Percentiles rank a stretch among this genome's conserved stretches.
Conservation (phyloP, 2,329 filamentous ascomycete species). For the Aurifilum marmelostoma region DNA sequence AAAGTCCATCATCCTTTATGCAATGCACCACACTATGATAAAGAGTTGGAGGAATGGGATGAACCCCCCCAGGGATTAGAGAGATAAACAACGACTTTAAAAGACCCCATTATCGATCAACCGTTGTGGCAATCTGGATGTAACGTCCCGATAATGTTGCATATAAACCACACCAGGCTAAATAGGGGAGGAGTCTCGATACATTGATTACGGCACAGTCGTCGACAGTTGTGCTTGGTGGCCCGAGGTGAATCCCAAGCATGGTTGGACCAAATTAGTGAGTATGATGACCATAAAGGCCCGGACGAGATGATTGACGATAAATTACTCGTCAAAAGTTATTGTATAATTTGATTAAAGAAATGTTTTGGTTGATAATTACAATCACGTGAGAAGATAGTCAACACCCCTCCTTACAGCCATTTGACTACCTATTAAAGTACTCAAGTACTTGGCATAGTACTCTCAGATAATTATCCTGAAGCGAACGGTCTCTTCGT, state of each 20-base stretch:
- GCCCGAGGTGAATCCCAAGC: neutral
- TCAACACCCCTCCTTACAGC: too few relatives aligned
- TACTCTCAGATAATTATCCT: too few relatives aligned
- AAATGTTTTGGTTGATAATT: too few relatives aligned
- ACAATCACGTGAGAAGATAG: too few relatives aligned
- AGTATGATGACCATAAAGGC: neutral
- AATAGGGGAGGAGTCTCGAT: neutral
- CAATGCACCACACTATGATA: neutral
- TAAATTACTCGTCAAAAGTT: too few relatives aligned
- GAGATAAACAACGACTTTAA: neutral
- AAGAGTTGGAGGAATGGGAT: neutral
- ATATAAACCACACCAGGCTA: conserved; percentile 1
- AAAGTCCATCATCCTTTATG: too few relatives aligned
- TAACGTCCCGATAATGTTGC: conserved; percentile 14
- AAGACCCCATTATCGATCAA: neutral
- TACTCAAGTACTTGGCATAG: too few relatives aligned
- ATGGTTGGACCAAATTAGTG: neutral
- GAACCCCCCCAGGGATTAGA: neutral
- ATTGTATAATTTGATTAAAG: too few relatives aligned
- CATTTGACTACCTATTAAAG: too few relatives aligned
- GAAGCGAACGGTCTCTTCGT: too few relatives aligned
- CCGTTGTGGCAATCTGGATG: conserved; percentile 6
- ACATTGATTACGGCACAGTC: neutral
- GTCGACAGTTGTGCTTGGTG: neutral
- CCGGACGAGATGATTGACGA: too few relatives aligned